Conservation (phyloP, 169 alveolate species). For the Theileria parva region DNA sequence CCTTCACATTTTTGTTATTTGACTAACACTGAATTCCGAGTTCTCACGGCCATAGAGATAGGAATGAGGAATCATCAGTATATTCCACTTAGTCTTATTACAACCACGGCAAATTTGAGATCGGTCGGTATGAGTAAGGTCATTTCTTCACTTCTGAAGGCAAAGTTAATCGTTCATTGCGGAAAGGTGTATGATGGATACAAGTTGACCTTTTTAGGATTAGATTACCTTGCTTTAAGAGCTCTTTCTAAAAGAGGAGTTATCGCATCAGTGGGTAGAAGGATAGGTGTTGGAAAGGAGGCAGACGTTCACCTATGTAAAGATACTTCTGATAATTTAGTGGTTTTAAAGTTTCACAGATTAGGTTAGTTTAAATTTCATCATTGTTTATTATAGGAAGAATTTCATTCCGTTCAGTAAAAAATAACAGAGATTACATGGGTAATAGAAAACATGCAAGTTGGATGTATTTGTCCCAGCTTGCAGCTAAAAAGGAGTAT, state of each 20-base stretch:
- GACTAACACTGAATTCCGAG: constrained; percentile 81
- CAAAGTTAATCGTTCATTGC: constrained; percentile 91
- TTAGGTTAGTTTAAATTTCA: constrained; percentile 39
- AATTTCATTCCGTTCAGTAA: constrained; percentile 95
- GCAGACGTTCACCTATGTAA: constrained; percentile 95
- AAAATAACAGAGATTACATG: constrained; percentile 96
- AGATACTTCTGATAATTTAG: constrained; percentile 86
- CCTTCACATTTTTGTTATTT: constrained; percentile 65
- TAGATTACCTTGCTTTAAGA: constrained; percentile 96
- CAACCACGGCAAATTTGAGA: constrained; percentile 93
- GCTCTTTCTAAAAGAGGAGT: constrained; percentile 92
- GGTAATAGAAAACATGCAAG: constrained; percentile 92
- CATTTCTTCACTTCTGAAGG: constrained; percentile 85
- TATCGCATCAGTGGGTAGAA: constrained; percentile 87
- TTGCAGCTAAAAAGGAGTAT: constrained; percentile 98
- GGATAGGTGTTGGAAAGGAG: constrained; percentile 99
- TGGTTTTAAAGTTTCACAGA: constrained; percentile 76
- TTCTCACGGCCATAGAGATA: constrained; percentile 96
- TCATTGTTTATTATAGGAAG: constrained; percentile 83
- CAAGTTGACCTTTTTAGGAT: constrained; percentile 95
- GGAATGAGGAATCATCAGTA: constrained; percentile 99
- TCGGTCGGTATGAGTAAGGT: constrained; percentile 87
- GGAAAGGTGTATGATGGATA: constrained; percentile 96
- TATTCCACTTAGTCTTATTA: constrained; percentile 93
- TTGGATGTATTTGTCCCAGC: constrained; percentile 97